Evolutionary conservation across 2,329 filamentous ascomycete species (phyloP).

Genomic region (Beauveria asiatica): DNA sequence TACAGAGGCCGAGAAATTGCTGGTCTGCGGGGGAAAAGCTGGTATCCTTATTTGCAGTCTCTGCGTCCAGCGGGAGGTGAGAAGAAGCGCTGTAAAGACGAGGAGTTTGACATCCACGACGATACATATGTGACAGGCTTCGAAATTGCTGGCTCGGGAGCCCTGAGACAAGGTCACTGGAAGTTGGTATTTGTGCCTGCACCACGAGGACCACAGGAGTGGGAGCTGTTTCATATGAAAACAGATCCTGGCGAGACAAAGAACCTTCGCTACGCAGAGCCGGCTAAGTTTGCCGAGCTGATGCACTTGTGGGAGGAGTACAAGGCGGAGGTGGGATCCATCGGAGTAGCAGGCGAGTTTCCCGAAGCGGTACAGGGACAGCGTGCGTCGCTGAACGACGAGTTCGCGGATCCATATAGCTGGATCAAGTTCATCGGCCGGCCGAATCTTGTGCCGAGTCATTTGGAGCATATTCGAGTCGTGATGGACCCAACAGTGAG

Average conservation of each 20-base stretch:
- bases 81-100: neutral
- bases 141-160: constrained; percentile 22
- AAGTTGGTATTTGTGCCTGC: constrained; percentile 23
- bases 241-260: constrained; percentile 22
- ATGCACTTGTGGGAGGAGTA: constrained; percentile 27
- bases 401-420: constrained; percentile 9
- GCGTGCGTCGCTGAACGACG: constrained; percentile 1
- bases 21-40: constrained; percentile 35
- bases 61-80: neutral
- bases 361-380: constrained; percentile 9
- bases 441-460: neutral
- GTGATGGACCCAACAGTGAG: constrained; percentile 3
- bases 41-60: constrained; percentile 6
- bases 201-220: constrained; percentile 18
- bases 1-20: constrained; percentile 39
- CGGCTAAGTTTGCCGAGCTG: constrained; percentile 21
- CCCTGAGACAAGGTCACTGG: constrained; percentile 27
- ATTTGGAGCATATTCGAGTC: constrained; percentile 3
- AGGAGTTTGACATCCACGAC: constrained; percentile 14
- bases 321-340: constrained; percentile 9
- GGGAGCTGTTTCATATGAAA: constrained; percentile 24
- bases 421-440: constrained; percentile 10
- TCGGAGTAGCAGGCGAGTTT: constrained; percentile 10
- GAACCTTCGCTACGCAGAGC: constrained; percentile 17
- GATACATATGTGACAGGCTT: constrained; percentile 30